A percentile compares a stretch with the other conserved stretches of the same genome.
These are phyloP conservation scores for Alloteropsis angusta DNA, from an alignment of 202 grass and related monocot genomes.

Conservation along the genomic window DNA sequence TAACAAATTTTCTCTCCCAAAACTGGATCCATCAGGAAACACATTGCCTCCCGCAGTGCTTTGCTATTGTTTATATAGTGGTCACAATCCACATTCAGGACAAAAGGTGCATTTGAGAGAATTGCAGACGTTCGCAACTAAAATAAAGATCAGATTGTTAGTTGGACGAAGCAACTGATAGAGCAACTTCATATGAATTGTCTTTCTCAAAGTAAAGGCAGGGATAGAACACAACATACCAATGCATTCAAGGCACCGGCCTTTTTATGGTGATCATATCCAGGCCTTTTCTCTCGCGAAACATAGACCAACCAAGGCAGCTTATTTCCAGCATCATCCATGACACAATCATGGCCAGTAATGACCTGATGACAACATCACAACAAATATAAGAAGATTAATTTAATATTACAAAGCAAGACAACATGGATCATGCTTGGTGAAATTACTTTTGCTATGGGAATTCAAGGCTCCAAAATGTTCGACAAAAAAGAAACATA, in stretches of 20 bases:
- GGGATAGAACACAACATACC: neutral
- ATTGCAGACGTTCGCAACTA: slow-evolving; percentile 55
- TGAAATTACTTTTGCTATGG: neutral
- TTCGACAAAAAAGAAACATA: neutral
- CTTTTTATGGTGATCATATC: slow-evolving; percentile 42
- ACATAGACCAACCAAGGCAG: slow-evolving; percentile 50
- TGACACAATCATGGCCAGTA: slow-evolving; percentile 19
- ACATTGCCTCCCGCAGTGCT: slow-evolving; percentile 61
- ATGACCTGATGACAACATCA: slow-evolving; percentile 13
- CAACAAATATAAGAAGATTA: neutral
- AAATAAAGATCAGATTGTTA: slow-evolving; percentile 3
- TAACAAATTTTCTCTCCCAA: slow-evolving; percentile 47
- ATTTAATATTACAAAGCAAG: neutral
- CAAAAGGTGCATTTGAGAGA: slow-evolving; percentile 57
- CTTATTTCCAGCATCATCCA: slow-evolving; percentile 27
- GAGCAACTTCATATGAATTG: neutral
- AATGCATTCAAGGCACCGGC: slow-evolving; percentile 25
- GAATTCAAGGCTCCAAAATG: neutral
- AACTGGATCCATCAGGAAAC: slow-evolving; percentile 61
- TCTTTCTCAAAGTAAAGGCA: neutral
- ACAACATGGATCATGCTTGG: neutral
- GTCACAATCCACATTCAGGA: slow-evolving; percentile 67
- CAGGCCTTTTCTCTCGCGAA: slow-evolving; percentile 61
- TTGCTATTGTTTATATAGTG: slow-evolving; percentile 73
- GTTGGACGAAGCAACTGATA: neutral